phyloP scores from a whole-genome alignment of 345 rosid genomes.

The Tarenaya hassleriana region DNA sequence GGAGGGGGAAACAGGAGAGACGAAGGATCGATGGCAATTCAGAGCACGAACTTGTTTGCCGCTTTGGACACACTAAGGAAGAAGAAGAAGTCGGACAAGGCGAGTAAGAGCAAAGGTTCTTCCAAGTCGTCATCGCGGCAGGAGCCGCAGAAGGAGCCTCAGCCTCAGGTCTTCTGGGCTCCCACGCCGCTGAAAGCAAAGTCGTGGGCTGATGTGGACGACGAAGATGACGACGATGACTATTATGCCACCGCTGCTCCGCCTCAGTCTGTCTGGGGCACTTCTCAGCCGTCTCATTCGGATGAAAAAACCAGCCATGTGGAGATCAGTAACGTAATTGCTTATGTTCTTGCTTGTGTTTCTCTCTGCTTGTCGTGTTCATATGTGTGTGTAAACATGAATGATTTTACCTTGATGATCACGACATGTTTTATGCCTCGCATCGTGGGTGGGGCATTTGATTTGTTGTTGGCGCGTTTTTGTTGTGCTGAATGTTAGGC shows the following conservation, averaged over 20 bases:
- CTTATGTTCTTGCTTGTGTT: neutral
- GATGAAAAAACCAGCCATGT: conserved; percentile 28
- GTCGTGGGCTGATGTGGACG: conserved; percentile 61
- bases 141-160: conserved; percentile 32
- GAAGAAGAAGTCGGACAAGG: conserved; percentile 50
- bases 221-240: conserved; percentile 49
- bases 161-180: conserved; percentile 46
- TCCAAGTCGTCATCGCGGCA: conserved; percentile 30
- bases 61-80: conserved; percentile 50
- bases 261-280: conserved; percentile 34
- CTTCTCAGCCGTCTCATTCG: conserved; percentile 23
- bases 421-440: no score
- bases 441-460: no score
- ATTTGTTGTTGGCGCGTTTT: no score
- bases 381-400: neutral
- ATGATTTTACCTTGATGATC: no score
- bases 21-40: conserved; percentile 45
- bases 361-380: no score
- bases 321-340: conserved; percentile 27
- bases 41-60: conserved; percentile 52
- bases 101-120: conserved; percentile 33
- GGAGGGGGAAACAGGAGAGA: conserved; percentile 47
- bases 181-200: conserved; percentile 40
- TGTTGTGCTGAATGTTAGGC: no score
- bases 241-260: conserved; percentile 52